These are phyloP conservation scores for Pseudogymnoascus sp. DNA, from an alignment of 2,329 filamentous ascomycete species.

Conservation along the genomic window DNA sequence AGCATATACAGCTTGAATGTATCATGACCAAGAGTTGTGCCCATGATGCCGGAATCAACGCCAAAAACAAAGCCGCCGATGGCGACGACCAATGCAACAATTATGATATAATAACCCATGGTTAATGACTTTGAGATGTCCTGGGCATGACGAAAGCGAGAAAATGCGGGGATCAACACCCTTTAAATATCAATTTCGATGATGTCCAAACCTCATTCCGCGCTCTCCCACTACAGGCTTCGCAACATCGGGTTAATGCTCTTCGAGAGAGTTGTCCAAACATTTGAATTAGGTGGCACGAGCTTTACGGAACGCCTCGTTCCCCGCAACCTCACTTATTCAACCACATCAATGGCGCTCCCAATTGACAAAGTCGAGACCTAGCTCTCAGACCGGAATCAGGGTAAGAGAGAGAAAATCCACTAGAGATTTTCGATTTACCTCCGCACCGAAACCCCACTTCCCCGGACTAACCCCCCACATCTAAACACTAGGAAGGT, in stretches of 20 bases:
- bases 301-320: neutral
- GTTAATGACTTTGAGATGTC: neutral
- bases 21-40: slow-evolving; percentile 28
- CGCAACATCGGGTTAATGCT: neutral
- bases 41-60: slow-evolving; percentile 25
- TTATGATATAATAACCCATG: slow-evolving; percentile 17
- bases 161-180: neutral
- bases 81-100: slow-evolving; percentile 18
- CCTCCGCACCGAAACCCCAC: neutral
- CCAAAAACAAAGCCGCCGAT: slow-evolving; percentile 21
- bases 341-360: neutral
- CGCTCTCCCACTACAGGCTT: neutral
- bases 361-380: neutral
- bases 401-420: neutral
- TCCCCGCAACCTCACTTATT: neutral
- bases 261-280: neutral
- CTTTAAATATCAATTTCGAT: neutral
- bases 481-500: neutral
- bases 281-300: neutral
- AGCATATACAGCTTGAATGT: slow-evolving; percentile 29
- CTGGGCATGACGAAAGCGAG: neutral
- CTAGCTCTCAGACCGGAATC: neutral
- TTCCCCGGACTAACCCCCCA: neutral
- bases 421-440: neutral
- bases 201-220: neutral